Conservation (phyloP, 2,329 filamentous ascomycete genomes). For the Phialophora chinensis region DNA sequence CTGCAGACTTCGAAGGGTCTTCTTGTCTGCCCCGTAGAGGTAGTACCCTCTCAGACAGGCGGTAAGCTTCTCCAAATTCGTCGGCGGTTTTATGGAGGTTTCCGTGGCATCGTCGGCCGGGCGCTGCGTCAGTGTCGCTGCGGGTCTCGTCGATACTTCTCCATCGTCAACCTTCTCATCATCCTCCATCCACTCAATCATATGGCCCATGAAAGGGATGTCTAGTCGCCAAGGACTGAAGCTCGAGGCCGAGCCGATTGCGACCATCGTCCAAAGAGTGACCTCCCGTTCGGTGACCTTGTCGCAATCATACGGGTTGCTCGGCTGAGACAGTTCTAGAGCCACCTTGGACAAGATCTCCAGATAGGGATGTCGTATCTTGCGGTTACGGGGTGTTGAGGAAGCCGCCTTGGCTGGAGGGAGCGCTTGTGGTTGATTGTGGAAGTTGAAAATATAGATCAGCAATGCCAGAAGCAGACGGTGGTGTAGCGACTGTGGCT, state of each 20-base stretch:
- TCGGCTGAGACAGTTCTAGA: slow-evolving; percentile 24
- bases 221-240: slow-evolving; percentile 31
- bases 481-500: slow-evolving; percentile 16
- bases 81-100: background rate
- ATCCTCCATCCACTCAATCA: slow-evolving; percentile 32
- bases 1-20: slow-evolving; percentile 24
- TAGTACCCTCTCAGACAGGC: slow-evolving; percentile 31
- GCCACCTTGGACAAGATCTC: slow-evolving; percentile 27
- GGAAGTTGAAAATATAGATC: slow-evolving; percentile 34
- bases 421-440: slow-evolving; percentile 23
- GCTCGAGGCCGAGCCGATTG: slow-evolving; percentile 27
- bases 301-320: slow-evolving; percentile 8
- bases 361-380: slow-evolving; percentile 17
- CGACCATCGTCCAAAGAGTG: slow-evolving; percentile 31
- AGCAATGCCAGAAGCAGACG: slow-evolving; percentile 27
- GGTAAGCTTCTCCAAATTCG: slow-evolving; percentile 28
- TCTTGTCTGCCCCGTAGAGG: slow-evolving; percentile 31
- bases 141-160: background rate
- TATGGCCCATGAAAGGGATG: slow-evolving; percentile 35
- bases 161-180: slow-evolving; percentile 8
- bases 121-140: background rate
- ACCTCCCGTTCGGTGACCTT: slow-evolving; percentile 30
- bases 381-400: slow-evolving; percentile 1
- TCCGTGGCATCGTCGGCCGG: background rate
- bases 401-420: slow-evolving; percentile 4